Base-by-base conservation (phyloP, 345 rosid species). In the Citrus cavaleriei region DNA sequence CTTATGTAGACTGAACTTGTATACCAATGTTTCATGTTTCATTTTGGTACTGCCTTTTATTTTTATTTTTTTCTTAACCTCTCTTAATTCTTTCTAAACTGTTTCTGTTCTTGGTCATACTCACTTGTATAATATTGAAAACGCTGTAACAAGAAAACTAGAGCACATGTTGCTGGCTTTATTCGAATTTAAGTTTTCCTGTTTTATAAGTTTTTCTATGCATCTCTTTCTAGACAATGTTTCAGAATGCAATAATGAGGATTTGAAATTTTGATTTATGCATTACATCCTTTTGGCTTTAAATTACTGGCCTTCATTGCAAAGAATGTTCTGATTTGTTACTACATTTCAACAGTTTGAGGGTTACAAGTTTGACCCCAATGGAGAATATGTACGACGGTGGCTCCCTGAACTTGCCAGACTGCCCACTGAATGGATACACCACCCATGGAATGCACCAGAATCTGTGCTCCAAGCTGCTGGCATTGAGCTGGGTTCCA, bases 401-500 rank as follows among this genome's bases (percentile, higher is more conserved):
- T 96, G 99, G 99, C 99, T 93, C 76, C 99, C 99, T 7, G 99
- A 96, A 73, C 95, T 96, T 73, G 89, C 98, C 7, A 92, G 99
- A 76, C 92, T 96, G 64, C 98, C 99, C 22, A 93, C 99, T 49
- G 99, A 96, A 77, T 96, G 99, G 99, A 93, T 96, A 75, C 99
- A 96, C 86, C 99, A 96, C 79, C 99, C 99, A 0, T 93, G 99
- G 99, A 90, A 92, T 76, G 93, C 99, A 60, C 98, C 99, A 75
- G 97, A 92, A 73, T 87, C 90, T 18, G 94, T 96, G 10, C 98
- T 93, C 74, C 94, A 91, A 83, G 98, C 99, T 76, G 99, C 98
- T 72, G 99, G 99, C 74, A 90, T 96, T 37, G 99, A 96, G 86
- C 95, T 93, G 2, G 99, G 98, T 66, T 96, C 98, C 73, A 96